phyloP scores from a whole-genome alignment of 2,329 filamentous ascomycete species.

The Xylariaceae sp. region DNA sequence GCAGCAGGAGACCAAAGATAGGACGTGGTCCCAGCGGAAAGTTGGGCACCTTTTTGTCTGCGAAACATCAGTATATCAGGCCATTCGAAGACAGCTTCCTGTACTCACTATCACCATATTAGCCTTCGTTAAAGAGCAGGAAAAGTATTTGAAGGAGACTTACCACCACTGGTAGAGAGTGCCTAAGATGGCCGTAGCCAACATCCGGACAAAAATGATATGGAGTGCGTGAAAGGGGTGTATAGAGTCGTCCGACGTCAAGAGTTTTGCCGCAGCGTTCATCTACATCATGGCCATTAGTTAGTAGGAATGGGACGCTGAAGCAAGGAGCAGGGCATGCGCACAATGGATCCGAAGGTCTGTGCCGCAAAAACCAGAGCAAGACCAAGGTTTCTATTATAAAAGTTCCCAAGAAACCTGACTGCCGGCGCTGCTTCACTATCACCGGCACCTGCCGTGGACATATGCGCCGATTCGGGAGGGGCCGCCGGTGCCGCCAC shows the following conservation, averaged over 20 bases:
- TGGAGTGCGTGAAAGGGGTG: slow-evolving; percentile 39
- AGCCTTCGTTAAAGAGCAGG: no score
- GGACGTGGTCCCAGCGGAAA: slow-evolving; percentile 64
- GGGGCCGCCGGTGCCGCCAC: slow-evolving; percentile 15
- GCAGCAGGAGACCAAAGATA: slow-evolving; percentile 58
- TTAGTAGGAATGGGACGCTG: background rate
- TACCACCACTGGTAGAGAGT: slow-evolving; percentile 40
- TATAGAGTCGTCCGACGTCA: slow-evolving; percentile 27
- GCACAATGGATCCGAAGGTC: slow-evolving; percentile 38
- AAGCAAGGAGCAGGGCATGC: slow-evolving; percentile 7
- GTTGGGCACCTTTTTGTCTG: slow-evolving; percentile 46
- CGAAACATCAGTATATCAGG: no score
- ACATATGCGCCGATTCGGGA: no score
- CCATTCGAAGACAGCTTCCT: no score
- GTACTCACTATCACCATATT: no score
- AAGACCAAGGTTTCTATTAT: slow-evolving; percentile 39
- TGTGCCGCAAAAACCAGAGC: slow-evolving; percentile 39
- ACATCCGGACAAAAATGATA: slow-evolving; percentile 42
- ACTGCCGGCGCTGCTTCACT: no score
- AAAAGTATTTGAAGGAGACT: no score
- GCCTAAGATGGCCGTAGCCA: slow-evolving; percentile 35
- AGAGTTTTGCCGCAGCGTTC: slow-evolving; percentile 37
- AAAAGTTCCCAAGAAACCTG: no score
- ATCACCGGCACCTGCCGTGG: no score
- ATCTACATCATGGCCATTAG: slow-evolving; percentile 30